Conservation (phyloP, 2,329 filamentous ascomycete species). For the Didymella pomorum region DNA sequence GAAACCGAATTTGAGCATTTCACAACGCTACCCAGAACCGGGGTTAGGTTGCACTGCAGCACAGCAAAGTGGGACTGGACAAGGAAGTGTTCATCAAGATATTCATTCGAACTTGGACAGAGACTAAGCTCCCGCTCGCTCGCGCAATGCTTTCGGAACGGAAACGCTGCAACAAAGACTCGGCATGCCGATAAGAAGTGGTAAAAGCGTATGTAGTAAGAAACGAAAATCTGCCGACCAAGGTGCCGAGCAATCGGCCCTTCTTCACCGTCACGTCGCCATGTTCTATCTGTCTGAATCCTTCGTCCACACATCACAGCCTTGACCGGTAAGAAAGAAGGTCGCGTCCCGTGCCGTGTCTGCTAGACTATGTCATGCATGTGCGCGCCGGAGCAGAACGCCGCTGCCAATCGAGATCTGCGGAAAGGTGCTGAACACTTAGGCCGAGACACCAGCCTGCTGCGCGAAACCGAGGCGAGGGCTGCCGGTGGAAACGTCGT, state of each 20-base stretch:
- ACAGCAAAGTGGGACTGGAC: not conserved
- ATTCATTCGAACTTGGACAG: constrained; percentile 6
- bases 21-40: not conserved
- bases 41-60: constrained; percentile 9
- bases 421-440: not conserved
- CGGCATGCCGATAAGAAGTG: constrained; percentile 15
- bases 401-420: not conserved
- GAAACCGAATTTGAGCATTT: not conserved
- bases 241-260: constrained; percentile 14
- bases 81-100: constrained; percentile 6
- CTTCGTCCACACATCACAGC: not conserved
- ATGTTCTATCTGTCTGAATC: not conserved
- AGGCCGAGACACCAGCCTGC: constrained; percentile 42
- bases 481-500: constrained; percentile 40
- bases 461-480: constrained; percentile 57
- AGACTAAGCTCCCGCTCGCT: constrained; percentile 8
- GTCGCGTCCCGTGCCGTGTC: constrained; percentile 12
- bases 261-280: constrained; percentile 19
- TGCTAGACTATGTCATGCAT: constrained; percentile 4
- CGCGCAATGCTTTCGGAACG: constrained; percentile 7
- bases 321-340: constrained; percentile 3
- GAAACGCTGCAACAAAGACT: not conserved
- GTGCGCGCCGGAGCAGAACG: not conserved
- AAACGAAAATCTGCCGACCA: constrained; percentile 3
- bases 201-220: constrained; percentile 16